Conservation (phyloP, 1,139 yeast genomes). For the Magnusiomyces magnusii region DNA sequence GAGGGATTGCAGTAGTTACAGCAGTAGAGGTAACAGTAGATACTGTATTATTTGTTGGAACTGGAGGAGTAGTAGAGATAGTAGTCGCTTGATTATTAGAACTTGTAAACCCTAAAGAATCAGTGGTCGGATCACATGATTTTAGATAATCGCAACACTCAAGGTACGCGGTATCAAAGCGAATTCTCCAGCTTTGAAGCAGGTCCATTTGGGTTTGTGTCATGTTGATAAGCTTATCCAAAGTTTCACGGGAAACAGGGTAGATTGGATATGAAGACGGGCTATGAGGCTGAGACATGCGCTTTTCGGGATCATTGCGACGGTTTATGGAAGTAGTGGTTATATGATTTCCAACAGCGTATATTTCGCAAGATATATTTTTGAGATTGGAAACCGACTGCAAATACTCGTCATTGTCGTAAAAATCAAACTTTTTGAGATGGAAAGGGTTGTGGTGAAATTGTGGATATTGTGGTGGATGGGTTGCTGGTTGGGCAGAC, state of each 20-base stretch:
- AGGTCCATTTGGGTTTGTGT: not conserved
- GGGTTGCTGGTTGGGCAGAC: not conserved
- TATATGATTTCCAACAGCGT: not conserved
- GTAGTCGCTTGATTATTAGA: not conserved
- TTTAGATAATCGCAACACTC: not conserved
- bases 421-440: not conserved
- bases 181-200: not conserved
- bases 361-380: not conserved
- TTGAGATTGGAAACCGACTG: not conserved
- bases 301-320: not conserved
- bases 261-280: not conserved
- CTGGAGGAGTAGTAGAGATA: not conserved
- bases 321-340: not conserved
- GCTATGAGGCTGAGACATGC: not conserved
- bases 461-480: not conserved
- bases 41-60: not conserved
- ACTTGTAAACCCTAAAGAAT: not conserved
- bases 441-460: not conserved
- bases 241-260: not conserved
- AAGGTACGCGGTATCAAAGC: not conserved
- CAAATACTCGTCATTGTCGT: not conserved
- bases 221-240: constrained; percentile 1
- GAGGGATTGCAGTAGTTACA: too few relatives aligned
- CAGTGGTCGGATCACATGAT: not conserved
- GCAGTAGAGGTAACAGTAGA: too few relatives aligned